Evolutionary conservation across 2,329 filamentous ascomycete species (phyloP).

Genomic region (Hymenoscyphus fructigenus): DNA sequence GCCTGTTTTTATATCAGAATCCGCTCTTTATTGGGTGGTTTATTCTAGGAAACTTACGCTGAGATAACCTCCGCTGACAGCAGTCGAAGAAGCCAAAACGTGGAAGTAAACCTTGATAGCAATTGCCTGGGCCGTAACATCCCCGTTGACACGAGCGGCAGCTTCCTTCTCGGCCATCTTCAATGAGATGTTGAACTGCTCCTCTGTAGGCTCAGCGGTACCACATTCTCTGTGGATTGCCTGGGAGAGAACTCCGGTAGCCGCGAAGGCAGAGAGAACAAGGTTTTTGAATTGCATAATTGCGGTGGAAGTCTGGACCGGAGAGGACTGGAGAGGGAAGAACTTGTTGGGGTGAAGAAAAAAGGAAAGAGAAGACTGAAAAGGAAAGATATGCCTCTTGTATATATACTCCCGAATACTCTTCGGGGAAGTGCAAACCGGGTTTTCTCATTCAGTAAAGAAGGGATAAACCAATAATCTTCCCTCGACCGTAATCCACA

Average conservation of each 20-base stretch:
- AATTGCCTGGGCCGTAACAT: conserved; percentile 23
- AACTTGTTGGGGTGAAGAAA: background rate
- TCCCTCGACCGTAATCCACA: background rate
- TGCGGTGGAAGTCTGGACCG: background rate
- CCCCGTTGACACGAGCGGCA: background rate
- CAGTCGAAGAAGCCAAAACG: conserved; percentile 32
- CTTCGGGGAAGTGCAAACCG: background rate
- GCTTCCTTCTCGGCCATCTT: background rate
- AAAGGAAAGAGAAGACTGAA: background rate
- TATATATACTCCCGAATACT: background rate
- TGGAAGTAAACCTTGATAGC: conserved; percentile 38
- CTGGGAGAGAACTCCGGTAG: background rate
- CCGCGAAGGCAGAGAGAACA: background rate
- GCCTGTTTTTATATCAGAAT: background rate
- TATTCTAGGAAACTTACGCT: conserved; percentile 6
- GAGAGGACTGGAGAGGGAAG: background rate
- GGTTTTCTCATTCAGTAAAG: background rate
- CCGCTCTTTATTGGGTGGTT: background rate
- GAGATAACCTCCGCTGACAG: conserved; percentile 31
- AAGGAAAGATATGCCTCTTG: conserved; percentile 1
- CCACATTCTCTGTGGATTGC: conserved; percentile 1
- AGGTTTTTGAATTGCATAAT: background rate
- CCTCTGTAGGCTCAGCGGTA: background rate
- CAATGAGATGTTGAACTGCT: background rate
- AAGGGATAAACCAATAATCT: background rate